Conservation (phyloP, 192 early-diverging fungal species). For the Coemansia sp. region DNA sequence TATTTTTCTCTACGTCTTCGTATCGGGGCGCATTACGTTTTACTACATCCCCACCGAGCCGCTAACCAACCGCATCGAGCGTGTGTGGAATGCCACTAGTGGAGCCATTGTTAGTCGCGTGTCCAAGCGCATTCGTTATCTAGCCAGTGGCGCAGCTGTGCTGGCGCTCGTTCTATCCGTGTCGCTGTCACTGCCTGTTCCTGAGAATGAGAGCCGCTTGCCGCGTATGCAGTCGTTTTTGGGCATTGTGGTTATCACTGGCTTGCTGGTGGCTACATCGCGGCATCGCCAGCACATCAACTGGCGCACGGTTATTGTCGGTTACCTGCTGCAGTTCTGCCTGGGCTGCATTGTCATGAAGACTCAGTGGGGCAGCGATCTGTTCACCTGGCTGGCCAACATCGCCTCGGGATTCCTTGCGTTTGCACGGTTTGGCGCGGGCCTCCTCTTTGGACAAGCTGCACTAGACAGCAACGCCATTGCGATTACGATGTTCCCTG, state of each 20-base stretch:
- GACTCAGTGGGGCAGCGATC: conserved; percentile 63
- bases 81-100: background rate
- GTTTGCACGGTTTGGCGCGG: conserved; percentile 63
- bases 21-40: conserved; percentile 51
- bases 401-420: conserved; percentile 63
- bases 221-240: conserved; percentile 72
- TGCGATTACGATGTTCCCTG: conserved; percentile 72
- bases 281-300: conserved; percentile 63
- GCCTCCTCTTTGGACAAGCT: conserved; percentile 59
- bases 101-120: conserved; percentile 20
- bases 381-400: conserved; percentile 69
- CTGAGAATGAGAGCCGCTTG: conserved; percentile 57
- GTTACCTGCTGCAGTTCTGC: conserved; percentile 72
- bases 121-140: conserved; percentile 34
- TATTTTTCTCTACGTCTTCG: conserved; percentile 53
- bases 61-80: conserved; percentile 8
- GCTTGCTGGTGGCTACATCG: conserved; percentile 57
- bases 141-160: conserved; percentile 11
- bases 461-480: conserved; percentile 56
- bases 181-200: conserved; percentile 52
- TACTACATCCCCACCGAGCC: conserved; percentile 39
- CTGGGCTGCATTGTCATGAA: conserved; percentile 79
- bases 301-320: conserved; percentile 71
- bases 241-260: conserved; percentile 65
- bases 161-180: conserved; percentile 51